Conservation (phyloP, 140 eudicot genomes). For the Oenanthe javanica region DNA sequence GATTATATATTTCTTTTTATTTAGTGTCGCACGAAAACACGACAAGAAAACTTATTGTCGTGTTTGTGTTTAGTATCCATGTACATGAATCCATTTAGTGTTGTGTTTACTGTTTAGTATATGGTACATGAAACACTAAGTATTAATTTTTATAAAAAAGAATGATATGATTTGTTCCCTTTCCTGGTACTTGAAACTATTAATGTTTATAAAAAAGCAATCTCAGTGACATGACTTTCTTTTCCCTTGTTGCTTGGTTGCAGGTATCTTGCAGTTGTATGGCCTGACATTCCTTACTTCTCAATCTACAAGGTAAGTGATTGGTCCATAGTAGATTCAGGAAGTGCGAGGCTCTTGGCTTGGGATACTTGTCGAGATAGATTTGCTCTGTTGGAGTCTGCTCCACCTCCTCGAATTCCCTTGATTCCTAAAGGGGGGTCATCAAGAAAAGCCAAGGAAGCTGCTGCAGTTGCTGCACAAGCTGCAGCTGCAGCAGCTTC, state of each 20-base stretch:
- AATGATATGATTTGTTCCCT: not conserved
- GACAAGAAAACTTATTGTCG: too few relatives aligned
- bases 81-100: too few relatives aligned
- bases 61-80: too few relatives aligned
- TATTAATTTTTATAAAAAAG: not conserved
- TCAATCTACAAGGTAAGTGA: slow-evolving; percentile 96
- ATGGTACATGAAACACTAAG: too few relatives aligned
- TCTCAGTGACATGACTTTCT: slow-evolving; percentile 10
- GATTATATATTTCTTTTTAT: too few relatives aligned
- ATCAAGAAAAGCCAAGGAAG: slow-evolving; percentile 91
- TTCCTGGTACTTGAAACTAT: not conserved
- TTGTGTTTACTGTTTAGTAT: too few relatives aligned
- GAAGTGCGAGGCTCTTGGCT: slow-evolving; percentile 92
- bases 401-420: slow-evolving; percentile 74
- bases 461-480: slow-evolving; percentile 95
- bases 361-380: slow-evolving; percentile 98
- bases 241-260: slow-evolving; percentile 18
- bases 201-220: not conserved
- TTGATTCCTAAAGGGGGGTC: slow-evolving; percentile 84
- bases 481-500: slow-evolving; percentile 94
- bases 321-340: slow-evolving; percentile 98
- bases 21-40: too few relatives aligned
- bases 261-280: slow-evolving; percentile 91
- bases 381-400: slow-evolving; percentile 90
- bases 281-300: slow-evolving; percentile 99